These are phyloP conservation scores for Colletotrichum sp. DNA, from an alignment of 2,329 filamentous ascomycete genomes.

Conservation along the genomic window DNA sequence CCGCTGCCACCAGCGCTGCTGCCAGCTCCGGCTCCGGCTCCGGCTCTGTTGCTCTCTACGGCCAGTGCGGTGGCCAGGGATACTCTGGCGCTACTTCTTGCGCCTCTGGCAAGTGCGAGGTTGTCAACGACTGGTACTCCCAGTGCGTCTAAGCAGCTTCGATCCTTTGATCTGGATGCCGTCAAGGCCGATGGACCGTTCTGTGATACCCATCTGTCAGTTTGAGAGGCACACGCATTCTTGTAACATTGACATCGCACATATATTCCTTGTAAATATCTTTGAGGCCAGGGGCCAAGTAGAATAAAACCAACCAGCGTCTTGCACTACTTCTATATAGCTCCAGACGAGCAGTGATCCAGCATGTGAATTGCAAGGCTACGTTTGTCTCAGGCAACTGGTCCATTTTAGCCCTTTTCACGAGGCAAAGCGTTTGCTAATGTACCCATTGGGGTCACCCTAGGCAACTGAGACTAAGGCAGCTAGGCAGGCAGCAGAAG, in stretches of 20 bases:
- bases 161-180: background rate
- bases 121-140: slow-evolving; percentile 24
- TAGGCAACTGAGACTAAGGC: background rate
- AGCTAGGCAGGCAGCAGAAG: background rate
- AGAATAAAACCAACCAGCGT: background rate
- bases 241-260: background rate
- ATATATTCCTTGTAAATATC: background rate
- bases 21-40: background rate
- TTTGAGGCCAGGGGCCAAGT: background rate
- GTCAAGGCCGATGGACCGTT: background rate
- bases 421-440: background rate
- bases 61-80: slow-evolving; percentile 36
- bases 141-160: slow-evolving; percentile 11
- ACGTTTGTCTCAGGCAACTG: background rate
- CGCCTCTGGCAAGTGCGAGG: slow-evolving; percentile 22
- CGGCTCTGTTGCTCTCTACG: slow-evolving; percentile 32
- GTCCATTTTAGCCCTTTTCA: background rate
- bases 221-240: background rate
- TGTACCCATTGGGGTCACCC: background rate
- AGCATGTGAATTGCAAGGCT: background rate
- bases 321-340: background rate
- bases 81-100: slow-evolving; percentile 25
- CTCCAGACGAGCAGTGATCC: background rate
- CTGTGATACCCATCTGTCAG: background rate
- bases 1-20: background rate